Evolutionary conservation across 352 stramenopile species (phyloP).

Genomic region (Phytophthora quininea): DNA sequence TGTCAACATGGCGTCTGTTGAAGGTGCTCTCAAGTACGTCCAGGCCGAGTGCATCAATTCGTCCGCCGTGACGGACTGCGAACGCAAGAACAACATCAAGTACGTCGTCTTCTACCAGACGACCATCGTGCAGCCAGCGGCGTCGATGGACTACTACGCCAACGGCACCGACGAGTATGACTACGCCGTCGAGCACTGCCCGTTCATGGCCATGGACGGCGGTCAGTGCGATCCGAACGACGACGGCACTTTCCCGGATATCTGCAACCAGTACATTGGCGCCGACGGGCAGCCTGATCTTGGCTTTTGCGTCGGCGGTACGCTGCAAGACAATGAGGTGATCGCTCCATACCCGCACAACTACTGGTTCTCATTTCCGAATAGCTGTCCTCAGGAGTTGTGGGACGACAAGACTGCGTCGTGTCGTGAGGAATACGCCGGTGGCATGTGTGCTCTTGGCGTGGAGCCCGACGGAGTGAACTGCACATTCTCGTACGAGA

Average conservation of each 20-base stretch:
- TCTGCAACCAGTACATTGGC: conserved; percentile 65
- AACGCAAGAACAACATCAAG: conserved; percentile 64
- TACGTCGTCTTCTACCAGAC: conserved; percentile 74
- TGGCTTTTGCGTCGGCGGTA: conserved; percentile 55
- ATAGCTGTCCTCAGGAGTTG: conserved; percentile 53
- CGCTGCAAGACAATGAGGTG: conserved; percentile 45
- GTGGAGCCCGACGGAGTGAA: conserved; percentile 58
- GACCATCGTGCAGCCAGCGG: conserved; percentile 48
- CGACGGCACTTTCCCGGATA: conserved; percentile 40
- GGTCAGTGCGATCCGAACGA: conserved; percentile 54
- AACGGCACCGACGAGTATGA: conserved; percentile 33
- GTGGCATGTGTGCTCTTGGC: conserved; percentile 54
- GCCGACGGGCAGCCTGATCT: conserved; percentile 45
- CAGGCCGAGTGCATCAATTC: conserved; percentile 68
- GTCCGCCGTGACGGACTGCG: conserved; percentile 41
- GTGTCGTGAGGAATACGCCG: conserved; percentile 43
- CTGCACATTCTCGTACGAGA: conserved; percentile 70
- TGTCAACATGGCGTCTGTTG: conserved; percentile 58
- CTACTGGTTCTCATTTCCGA: conserved; percentile 86
- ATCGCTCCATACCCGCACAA: conserved; percentile 77
- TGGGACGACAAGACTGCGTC: conserved; percentile 51
- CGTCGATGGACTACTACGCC: conserved; percentile 52
- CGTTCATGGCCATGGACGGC: conserved; percentile 63
- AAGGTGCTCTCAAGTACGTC: conserved; percentile 68
- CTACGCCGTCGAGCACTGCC: conserved; percentile 52